phyloP scores from a whole-genome alignment of 2,329 filamentous ascomycete species.

The Microdochium paspali region DNA sequence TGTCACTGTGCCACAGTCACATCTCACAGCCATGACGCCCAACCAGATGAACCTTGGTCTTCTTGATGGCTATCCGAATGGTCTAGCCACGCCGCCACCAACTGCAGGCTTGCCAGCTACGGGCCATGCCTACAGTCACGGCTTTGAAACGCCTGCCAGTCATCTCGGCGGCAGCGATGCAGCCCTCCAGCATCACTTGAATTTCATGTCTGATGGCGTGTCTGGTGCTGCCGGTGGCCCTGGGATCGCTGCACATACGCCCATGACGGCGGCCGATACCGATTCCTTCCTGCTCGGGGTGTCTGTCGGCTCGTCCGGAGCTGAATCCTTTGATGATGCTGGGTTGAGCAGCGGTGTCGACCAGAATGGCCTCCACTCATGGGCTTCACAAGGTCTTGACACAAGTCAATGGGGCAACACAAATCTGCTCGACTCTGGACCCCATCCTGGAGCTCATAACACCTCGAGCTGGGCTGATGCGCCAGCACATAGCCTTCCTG shows the following conservation, averaged over 20 bases:
- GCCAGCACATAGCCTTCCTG: not conserved
- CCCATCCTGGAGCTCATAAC: not conserved
- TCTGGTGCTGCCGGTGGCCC: slow-evolving; percentile 15
- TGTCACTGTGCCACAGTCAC: slow-evolving; percentile 6
- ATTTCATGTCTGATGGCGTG: slow-evolving; percentile 22
- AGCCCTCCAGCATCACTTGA: slow-evolving; percentile 20
- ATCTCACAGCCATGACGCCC: slow-evolving; percentile 5
- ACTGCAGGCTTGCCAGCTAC: slow-evolving; percentile 39
- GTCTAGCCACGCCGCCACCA: slow-evolving; percentile 47
- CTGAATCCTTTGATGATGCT: slow-evolving; percentile 4
- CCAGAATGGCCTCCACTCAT: not conserved
- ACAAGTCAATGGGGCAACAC: not conserved
- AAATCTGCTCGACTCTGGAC: too few species aligned
- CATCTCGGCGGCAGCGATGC: slow-evolving; percentile 7
- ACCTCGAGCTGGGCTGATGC: not conserved
- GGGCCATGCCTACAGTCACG: slow-evolving; percentile 34
- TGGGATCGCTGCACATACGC: slow-evolving; percentile 14
- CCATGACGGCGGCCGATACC: slow-evolving; percentile 6
- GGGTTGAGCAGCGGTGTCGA: slow-evolving; percentile 6
- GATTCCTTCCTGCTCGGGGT: slow-evolving; percentile 19
- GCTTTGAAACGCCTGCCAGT: slow-evolving; percentile 11
- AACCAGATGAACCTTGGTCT: slow-evolving; percentile 19
- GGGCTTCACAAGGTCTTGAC: slow-evolving; percentile 3
- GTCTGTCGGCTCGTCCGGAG: slow-evolving; percentile 10
- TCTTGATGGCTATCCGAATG: slow-evolving; percentile 40